Conservation (phyloP, 106 monocot genomes). For the Alisma plantagoaquatica region DNA sequence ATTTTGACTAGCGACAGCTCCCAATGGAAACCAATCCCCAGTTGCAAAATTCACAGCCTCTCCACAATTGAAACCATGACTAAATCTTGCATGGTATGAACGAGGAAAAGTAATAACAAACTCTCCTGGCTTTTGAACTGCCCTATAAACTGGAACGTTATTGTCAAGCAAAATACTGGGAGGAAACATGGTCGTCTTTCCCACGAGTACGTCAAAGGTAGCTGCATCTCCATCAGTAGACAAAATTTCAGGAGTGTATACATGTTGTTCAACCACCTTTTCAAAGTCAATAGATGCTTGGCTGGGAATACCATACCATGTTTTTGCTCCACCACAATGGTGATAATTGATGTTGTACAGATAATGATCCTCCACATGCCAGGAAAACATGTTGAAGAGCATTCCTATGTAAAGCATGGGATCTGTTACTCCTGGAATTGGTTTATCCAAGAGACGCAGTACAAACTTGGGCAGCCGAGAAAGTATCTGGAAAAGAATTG, state of each 20-base stretch:
- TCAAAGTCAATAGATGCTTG: constrained; percentile 75
- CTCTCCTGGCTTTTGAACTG: constrained; percentile 90
- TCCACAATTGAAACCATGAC: constrained; percentile 97
- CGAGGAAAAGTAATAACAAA: constrained; percentile 91
- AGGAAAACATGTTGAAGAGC: constrained; percentile 98
- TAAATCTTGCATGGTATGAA: constrained; percentile 94
- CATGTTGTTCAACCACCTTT: constrained; percentile 48
- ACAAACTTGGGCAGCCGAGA: constrained; percentile 59
- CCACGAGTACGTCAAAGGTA: constrained; percentile 73
- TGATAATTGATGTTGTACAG: constrained; percentile 99
- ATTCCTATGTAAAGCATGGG: constrained; percentile 99
- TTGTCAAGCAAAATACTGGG: constrained; percentile 76
- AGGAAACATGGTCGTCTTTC: constrained; percentile 95
- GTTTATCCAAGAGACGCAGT: constrained; percentile 44
- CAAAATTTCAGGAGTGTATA: constrained; percentile 65
- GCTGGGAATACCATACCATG: constrained; percentile 97
- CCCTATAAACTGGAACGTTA: constrained; percentile 83
- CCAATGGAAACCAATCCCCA: constrained; percentile 87
- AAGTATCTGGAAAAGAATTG: constrained; percentile 35
- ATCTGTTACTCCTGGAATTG: constrained; percentile 94
- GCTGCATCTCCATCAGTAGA: constrained; percentile 53
- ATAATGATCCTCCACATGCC: constrained; percentile 99
- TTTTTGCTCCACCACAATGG: constrained; percentile 94
- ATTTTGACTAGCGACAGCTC: constrained; percentile 58
- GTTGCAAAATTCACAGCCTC: constrained; percentile 98